Evolutionary conservation across 805 yeast genomes (phyloP).

Genomic region (Wickerhamomyces canadensis): DNA sequence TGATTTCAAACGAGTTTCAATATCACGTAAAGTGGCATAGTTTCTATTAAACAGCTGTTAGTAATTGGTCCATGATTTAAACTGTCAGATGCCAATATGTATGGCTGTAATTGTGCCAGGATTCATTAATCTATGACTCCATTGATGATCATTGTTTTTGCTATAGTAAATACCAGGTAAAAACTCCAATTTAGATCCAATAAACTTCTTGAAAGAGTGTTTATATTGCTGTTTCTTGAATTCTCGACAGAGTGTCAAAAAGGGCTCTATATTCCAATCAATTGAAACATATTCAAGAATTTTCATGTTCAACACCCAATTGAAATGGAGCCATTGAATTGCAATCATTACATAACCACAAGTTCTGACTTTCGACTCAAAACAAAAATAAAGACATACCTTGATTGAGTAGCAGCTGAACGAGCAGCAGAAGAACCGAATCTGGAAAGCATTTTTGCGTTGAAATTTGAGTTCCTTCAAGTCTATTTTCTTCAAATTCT

Average conservation of each 20-base stretch:
- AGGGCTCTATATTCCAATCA: no score
- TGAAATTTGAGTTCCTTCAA: slow-evolving; percentile 5
- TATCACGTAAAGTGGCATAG: slow-evolving; percentile 98
- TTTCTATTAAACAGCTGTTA: slow-evolving; percentile 45
- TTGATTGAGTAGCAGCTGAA: slow-evolving; percentile 25
- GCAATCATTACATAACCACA: neutral
- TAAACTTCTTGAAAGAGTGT: no score
- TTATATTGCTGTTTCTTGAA: no score
- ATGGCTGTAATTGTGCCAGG: no score
- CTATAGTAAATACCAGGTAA: no score
- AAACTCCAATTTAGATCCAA: no score
- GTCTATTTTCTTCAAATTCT: neutral
- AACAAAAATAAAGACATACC: slow-evolving; percentile 16
- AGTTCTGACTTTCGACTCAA: neutral
- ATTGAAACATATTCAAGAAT: no score
- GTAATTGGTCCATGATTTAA: slow-evolving; percentile 3
- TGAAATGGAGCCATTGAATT: neutral
- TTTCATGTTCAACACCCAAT: no score
- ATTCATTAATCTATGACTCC: no score
- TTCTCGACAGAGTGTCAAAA: no score
- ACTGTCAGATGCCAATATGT: neutral
- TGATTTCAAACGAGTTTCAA: slow-evolving; percentile 95
- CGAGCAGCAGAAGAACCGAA: slow-evolving; percentile 27
- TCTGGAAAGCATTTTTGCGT: slow-evolving; percentile 23
- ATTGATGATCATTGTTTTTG: no score